phyloP scores from a whole-genome alignment of 176 grass and related monocot genomes.

The Triticum turgidum region DNA sequence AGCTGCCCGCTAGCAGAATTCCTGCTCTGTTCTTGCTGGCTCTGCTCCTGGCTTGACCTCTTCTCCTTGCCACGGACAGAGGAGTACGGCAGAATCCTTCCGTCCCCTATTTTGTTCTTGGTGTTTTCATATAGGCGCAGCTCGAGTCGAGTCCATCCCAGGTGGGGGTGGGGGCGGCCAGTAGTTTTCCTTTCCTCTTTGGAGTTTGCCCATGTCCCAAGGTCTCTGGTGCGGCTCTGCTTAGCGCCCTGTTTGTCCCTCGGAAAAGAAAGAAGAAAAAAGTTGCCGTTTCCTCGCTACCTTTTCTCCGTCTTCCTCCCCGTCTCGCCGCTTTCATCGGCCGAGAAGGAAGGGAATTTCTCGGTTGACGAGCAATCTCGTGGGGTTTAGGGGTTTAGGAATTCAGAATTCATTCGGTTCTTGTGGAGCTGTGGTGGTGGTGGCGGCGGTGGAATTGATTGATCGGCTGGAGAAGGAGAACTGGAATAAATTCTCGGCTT shows the following conservation, averaged over 20 bases:
- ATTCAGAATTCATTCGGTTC: background rate
- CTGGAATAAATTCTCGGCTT: background rate
- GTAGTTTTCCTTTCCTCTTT: background rate
- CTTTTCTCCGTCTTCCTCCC: background rate
- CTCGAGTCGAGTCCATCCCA: slow-evolving; percentile 8
- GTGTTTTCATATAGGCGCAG: background rate
- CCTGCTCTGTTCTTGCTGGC: slow-evolving; percentile 21
- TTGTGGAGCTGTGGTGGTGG: slow-evolving; percentile 14
- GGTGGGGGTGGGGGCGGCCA: slow-evolving; percentile 17
- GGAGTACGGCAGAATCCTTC: slow-evolving; percentile 16
- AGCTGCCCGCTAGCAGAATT: background rate
- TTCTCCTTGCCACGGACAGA: slow-evolving; percentile 37
- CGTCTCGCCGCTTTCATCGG: slow-evolving; percentile 1
- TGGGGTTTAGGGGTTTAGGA: slow-evolving; percentile 20
- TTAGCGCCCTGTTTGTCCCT: background rate
- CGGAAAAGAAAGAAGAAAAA: background rate
- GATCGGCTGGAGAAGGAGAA: background rate
- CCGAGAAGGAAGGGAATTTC: background rate
- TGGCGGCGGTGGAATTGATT: slow-evolving; percentile 13
- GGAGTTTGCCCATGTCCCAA: slow-evolving; percentile 22
- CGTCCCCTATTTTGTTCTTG: slow-evolving; percentile 20
- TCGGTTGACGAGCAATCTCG: background rate
- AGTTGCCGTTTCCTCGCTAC: background rate
- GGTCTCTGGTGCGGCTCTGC: slow-evolving; percentile 24
- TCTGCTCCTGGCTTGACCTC: slow-evolving; percentile 27